These are phyloP conservation scores for Quercus tomentella DNA, from an alignment of 331 rosid genomes.

Conservation along the genomic window DNA sequence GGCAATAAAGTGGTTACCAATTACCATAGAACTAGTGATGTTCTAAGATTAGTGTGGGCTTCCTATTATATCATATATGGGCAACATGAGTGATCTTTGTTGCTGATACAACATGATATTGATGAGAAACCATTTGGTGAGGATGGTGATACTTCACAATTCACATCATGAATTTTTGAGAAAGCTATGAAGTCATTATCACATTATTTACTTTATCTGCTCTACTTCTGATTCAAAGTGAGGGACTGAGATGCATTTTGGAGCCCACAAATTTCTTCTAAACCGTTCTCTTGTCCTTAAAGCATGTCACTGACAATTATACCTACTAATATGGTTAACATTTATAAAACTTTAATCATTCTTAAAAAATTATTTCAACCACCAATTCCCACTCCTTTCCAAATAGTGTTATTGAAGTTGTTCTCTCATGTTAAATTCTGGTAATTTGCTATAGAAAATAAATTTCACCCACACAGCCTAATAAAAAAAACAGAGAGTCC, in stretches of 20 bases:
- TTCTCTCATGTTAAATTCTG: too few relatives aligned
- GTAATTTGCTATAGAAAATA: too few relatives aligned
- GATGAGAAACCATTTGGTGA: slow-evolving; percentile 22
- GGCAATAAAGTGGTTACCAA: background rate
- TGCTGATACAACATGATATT: slow-evolving; percentile 12
- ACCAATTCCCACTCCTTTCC: too few relatives aligned
- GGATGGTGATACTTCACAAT: slow-evolving; percentile 32
- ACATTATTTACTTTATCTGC: slow-evolving; percentile 7
- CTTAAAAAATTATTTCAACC: too few relatives aligned
- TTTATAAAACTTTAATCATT: too few relatives aligned
- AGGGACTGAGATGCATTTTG: background rate
- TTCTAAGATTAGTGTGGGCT: too few relatives aligned
- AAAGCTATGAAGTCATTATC: slow-evolving; percentile 21
- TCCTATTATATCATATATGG: too few relatives aligned
- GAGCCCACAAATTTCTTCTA: slow-evolving; percentile 7
- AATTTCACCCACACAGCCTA: too few relatives aligned
- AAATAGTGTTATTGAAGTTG: too few relatives aligned
- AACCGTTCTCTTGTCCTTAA: background rate
- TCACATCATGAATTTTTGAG: slow-evolving; percentile 24
- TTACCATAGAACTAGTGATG: too few relatives aligned
- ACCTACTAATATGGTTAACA: background rate
- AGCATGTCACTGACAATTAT: background rate
- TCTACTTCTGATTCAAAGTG: background rate
- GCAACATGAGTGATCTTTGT: background rate
- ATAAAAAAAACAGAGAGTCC: too few relatives aligned